Base-by-base conservation (phyloP, 768 basidiomycete species). In the Tephrocybe sp. region DNA sequence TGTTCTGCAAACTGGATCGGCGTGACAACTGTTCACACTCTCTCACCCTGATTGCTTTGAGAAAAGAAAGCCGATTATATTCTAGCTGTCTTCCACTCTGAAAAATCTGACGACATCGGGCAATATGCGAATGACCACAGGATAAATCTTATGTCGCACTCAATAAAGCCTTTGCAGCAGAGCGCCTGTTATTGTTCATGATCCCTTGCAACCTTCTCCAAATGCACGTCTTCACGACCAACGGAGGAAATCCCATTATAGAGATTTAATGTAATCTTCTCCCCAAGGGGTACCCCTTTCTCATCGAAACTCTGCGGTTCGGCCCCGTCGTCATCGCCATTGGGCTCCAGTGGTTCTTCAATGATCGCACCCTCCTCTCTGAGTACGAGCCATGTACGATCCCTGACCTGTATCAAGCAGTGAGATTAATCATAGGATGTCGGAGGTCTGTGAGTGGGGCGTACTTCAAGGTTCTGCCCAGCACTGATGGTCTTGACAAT, bases 401-500 rank as follows among this genome's bases (percentile, higher is more conserved):
- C 85, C 44, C 79, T 75, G 19, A 84, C 75, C 80, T 83, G 10
- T 37, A 38, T 19, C 25, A n/a, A 18, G 37, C 7, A 7, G 39
- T 45, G 21, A 21, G 34, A n/a, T n/a, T n/a, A n/a, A n/a, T n/a
- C n/a, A n/a, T n/a, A n/a, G n/a, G n/a, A n/a, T n/a, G n/a, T n/a
- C n/a, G n/a, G n/a, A n/a, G n/a, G n/a, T n/a, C n/a, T n/a, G n/a
- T n/a, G n/a, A n/a, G n/a, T n/a, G n/a, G 34, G 21, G 58, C 62
- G 18, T 53, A 82, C 84, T 51, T 83, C 80, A 27, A 91, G 75
- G 59, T 94, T 94, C 64, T 94, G 86, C 2, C 85, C 88, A 8
- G 82, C 77, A 55, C 82, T 80, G 49, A 95, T 75, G 15, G 82
- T 81, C 65, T 90, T 94, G 49, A 94, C 64, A 44, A 95, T 85